Conservation (phyloP, 495 filamentous ascomycete species). For the Aspergillus asperescens region DNA sequence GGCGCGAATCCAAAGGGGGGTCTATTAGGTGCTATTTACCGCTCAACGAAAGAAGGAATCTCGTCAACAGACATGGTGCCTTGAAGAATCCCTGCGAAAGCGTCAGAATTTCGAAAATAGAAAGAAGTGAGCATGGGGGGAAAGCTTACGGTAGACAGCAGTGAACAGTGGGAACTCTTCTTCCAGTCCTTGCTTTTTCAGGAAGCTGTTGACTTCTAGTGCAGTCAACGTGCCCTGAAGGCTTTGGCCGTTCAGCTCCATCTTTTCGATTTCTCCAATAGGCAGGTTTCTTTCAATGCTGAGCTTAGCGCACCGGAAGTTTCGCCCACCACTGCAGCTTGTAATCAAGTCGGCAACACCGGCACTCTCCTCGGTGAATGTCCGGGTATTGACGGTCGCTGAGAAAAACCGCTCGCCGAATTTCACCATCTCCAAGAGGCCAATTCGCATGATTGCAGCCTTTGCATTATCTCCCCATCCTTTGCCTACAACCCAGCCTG, state of each 20-base stretch:
- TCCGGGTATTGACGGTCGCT: slow-evolving; percentile 67
- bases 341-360: slow-evolving; percentile 97
- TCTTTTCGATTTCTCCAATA: slow-evolving; percentile 81
- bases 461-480: slow-evolving; percentile 99
- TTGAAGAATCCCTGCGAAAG: slow-evolving; percentile 33
- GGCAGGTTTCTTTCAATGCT: slow-evolving; percentile 70
- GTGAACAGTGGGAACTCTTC: slow-evolving; percentile 88
- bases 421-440: slow-evolving; percentile 88
- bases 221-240: slow-evolving; percentile 91
- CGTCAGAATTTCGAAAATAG: background rate
- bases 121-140: background rate
- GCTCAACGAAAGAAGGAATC: slow-evolving; percentile 42
- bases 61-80: slow-evolving; percentile 40
- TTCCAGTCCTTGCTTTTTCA: slow-evolving; percentile 71
- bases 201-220: slow-evolving; percentile 80
- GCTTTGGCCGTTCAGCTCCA: slow-evolving; percentile 94
- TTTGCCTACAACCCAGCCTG: slow-evolving; percentile 90
- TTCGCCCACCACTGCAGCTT: slow-evolving; percentile 82
- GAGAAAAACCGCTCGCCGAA: slow-evolving; percentile 92
- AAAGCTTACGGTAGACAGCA: slow-evolving; percentile 58
- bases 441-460: slow-evolving; percentile 93
- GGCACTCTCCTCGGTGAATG: slow-evolving; percentile 93
- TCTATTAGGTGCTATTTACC: slow-evolving; percentile 30
- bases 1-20: slow-evolving; percentile 17
- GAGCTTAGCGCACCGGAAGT: slow-evolving; percentile 90